Base-by-base conservation (phyloP, 2,329 filamentous ascomycete genomes). In the Hymenoscyphus infarciens region DNA sequence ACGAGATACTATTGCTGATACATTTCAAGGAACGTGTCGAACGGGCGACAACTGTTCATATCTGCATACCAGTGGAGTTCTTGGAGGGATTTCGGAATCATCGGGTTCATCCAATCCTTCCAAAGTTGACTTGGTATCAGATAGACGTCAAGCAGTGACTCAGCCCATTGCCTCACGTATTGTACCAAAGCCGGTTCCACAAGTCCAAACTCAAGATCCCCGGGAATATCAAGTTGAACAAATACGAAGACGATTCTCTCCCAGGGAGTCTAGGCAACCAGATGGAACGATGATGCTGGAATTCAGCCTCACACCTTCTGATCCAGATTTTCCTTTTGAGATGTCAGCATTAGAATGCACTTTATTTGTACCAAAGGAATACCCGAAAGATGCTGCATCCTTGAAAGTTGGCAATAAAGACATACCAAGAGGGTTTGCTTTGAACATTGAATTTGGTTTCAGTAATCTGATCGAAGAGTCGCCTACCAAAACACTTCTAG, bases 291-390 rank as follows among this genome's bases (percentile, higher is more conserved):
- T 83, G 0, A 80, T 83, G 16, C 75, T 93, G 45, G 76, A 79
- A 10, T 90, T 94, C 74, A 84, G 80, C 59, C 77, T 95, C 65
- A 77, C 77, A 13, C 91, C 91, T 5, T 92, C 90, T 5, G 91
- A 95, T 72, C 91, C 91, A 0, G 91, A 95, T 71, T 94, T 95
- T 70, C 89, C 91, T 0, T 94, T 91, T 74, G 89, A 92, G 65
- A 79, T 94, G 71, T 82, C 86, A 29, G 79, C 82, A 45, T 78
- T 95, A 35, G 81, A 89, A 49, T 93, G 89, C 73, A 80, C 85
- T 53, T 77, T 95, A 42, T 81, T 79, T 58, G 80, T 95, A 22
- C 90, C 91, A 1, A 73, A 72, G 10, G 75, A 75, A 19, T 94
- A 90, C 74, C 90, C 90, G 19, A 75, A 77, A 45, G 75, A 76